Base-by-base conservation (phyloP, 371 early-diverging fungal species). In the Actinomortierella wolfii region DNA sequence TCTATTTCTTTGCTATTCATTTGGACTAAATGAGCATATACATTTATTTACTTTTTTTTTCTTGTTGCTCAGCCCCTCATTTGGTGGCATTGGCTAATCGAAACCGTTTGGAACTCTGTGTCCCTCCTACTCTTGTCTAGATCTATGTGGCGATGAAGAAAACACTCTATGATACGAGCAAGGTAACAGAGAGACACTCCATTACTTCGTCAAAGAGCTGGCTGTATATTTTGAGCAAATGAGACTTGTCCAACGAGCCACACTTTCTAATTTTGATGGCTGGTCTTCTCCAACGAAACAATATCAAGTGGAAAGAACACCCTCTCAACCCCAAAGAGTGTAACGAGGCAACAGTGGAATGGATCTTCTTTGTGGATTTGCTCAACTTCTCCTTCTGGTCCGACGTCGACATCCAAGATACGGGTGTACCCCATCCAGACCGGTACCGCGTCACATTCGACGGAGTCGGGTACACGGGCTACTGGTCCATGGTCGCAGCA, bases 361-460 rank as follows among this genome's bases (percentile, higher is more conserved):
- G 87, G 93, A 93, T 95, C 26, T 94, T 95, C 54, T 57, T 94
- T 18, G 85, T 93, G 0, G 96, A 95, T 66, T 68, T 88, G 13
- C 79, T 94, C 21, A 95, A 95, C 76, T 95, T 94, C 71, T 94
- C 93, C n/a, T 95, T 95, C 64, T 95, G 93, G 93, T 81, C 87
- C 40, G 87, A 89, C 53, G 52, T 81, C 21, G 85, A 84, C 34
- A 68, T 64, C 14, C 77, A 67, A 13, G 85, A 86, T 62, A 78
- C 80, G 8, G 78, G 78, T 1, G 62, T 66, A 1, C 81, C 79
- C 2, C 81, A 84, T 54, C 83, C 79, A 9, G 81, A 83, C 8
- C 74, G 85, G 20, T 93, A 87, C 76, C 80, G 86, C 2, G 86
- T 94, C n/a, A 54, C 66, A 0, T 85, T 83, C 49, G 61, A 86